These are phyloP conservation scores for Yamadazyma takamatsuzukensis DNA, from an alignment of 805 yeast species.

Conservation along the genomic window DNA sequence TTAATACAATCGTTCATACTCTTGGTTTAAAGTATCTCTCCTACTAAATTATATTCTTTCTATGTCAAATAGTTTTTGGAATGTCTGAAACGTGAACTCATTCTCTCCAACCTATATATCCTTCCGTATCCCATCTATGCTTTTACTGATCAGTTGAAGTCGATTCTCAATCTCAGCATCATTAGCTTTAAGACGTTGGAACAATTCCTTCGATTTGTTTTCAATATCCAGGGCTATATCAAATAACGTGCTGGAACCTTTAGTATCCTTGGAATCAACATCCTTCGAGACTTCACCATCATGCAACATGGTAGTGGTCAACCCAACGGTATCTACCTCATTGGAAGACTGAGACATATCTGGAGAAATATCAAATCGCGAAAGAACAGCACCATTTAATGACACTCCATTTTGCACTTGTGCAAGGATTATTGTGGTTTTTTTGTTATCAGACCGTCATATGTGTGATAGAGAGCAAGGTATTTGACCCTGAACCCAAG, in stretches of 20 bases:
- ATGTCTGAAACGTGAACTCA: no score
- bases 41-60: no score
- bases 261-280: slow-evolving; percentile 6
- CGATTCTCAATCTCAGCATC: slow-evolving; percentile 26
- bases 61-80: neutral
- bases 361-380: no score
- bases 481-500: slow-evolving; percentile 6
- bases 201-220: slow-evolving; percentile 17
- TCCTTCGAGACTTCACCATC: slow-evolving; percentile 20
- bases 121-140: no score
- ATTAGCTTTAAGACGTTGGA: slow-evolving; percentile 20
- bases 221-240: slow-evolving; percentile 36
- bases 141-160: no score
- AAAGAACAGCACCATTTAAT: no score
- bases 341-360: slow-evolving; percentile 4
- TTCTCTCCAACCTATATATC: no score
- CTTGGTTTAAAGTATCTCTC: no score
- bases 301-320: slow-evolving; percentile 31
- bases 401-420: no score
- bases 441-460: neutral
- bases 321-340: slow-evolving; percentile 16
- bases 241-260: no score
- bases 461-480: neutral
- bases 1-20: no score
- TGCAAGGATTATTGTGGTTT: no score